phyloP scores from a whole-genome alignment of 768 basidiomycete species.

The Symmetrospora coprosmae region DNA sequence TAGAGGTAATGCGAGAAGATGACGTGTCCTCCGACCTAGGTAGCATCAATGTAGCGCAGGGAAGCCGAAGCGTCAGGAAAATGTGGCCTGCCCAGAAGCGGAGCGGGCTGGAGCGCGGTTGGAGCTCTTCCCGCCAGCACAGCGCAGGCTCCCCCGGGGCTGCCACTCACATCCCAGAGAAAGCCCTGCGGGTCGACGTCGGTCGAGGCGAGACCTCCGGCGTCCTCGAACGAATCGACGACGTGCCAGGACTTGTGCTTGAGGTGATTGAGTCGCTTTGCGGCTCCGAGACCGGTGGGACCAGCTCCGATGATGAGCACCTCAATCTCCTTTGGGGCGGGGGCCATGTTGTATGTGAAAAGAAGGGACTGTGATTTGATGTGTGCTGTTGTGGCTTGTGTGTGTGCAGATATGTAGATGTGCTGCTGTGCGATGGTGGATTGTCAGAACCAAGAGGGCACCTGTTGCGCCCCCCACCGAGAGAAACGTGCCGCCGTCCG shows the following conservation, averaged over 20 bases:
- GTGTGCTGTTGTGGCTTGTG: too few species aligned
- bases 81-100: too few species aligned
- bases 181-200: slow-evolving; percentile 38
- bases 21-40: slow-evolving; percentile 36
- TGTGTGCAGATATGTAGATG: too few species aligned
- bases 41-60: too few species aligned
- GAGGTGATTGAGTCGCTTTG: slow-evolving; percentile 39
- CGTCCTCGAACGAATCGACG: slow-evolving; percentile 34
- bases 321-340: slow-evolving; percentile 26
- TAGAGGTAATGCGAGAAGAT: slow-evolving; percentile 41
- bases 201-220: slow-evolving; percentile 39
- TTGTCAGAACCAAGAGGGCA: too few species aligned
- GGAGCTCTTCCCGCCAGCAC: slow-evolving; percentile 9
- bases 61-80: too few species aligned
- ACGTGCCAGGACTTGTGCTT: slow-evolving; percentile 34
- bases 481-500: too few species aligned
- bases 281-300: slow-evolving; percentile 38
- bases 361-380: not conserved
- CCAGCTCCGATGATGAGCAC: slow-evolving; percentile 38
- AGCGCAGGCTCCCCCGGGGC: slow-evolving; percentile 32
- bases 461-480: too few species aligned
- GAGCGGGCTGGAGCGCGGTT: too few species aligned
- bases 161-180: slow-evolving; percentile 38
- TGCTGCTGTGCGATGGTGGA: not conserved
- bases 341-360: not conserved